A percentile compares a stretch with the other conserved stretches of the same genome.
These are phyloP conservation scores for Kitagawia praeruptora DNA, from an alignment of 129 eudicot species.

Conservation along the genomic window DNA sequence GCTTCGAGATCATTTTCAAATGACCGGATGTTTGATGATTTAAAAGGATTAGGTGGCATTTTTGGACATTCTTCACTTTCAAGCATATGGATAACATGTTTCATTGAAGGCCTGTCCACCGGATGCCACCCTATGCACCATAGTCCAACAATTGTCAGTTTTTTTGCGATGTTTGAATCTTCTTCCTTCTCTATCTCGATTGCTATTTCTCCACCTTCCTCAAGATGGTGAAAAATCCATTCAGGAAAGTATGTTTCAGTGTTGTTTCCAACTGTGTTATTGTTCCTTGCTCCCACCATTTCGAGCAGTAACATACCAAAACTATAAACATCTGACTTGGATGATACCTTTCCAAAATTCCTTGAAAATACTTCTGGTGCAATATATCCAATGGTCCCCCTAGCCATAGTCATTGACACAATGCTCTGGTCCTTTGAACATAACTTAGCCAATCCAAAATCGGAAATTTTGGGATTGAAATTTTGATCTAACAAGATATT, in stretches of 20 bases:
- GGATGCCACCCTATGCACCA: constrained; percentile 18
- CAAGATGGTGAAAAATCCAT: constrained; percentile 4
- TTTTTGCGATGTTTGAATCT: constrained; percentile 7
- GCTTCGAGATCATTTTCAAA: background rate
- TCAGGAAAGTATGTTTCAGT: constrained; percentile 11
- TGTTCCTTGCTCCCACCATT: constrained; percentile 6
- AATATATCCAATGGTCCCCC: background rate
- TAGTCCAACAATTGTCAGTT: constrained; percentile 6
- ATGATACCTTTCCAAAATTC: background rate
- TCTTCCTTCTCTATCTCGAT: constrained; percentile 5
- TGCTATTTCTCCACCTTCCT: background rate
- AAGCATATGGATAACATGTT: background rate
- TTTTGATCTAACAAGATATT: background rate
- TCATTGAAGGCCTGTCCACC: constrained; percentile 13
- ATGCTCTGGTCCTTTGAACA: constrained; percentile 1
- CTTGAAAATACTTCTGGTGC: constrained; percentile 5
- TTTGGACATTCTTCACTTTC: background rate
- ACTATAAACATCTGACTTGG: background rate
- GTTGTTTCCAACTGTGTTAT: background rate
- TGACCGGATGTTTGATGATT: background rate
- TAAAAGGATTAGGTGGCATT: constrained; percentile 16
- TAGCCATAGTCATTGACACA: constrained; percentile 4
- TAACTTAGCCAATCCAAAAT: background rate
- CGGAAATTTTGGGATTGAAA: background rate
- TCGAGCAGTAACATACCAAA: constrained; percentile 3